phyloP scores from a whole-genome alignment of 495 filamentous ascomycete species.

The Neurospora discreta region DNA sequence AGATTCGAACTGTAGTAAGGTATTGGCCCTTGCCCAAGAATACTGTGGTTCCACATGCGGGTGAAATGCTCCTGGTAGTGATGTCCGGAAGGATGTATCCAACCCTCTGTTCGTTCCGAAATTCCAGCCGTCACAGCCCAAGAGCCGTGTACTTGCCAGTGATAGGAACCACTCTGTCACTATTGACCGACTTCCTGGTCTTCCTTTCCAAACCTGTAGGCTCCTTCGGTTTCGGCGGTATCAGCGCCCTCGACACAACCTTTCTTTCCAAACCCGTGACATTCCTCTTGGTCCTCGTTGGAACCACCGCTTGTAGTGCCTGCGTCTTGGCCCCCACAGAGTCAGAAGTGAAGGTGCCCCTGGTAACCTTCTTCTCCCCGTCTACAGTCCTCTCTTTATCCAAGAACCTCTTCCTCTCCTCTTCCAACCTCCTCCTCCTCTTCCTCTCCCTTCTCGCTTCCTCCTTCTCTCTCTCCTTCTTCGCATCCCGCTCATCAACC shows the following conservation, averaged over 20 bases:
- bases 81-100: neutral
- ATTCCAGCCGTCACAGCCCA: slow-evolving; percentile 8
- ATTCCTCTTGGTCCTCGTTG: neutral
- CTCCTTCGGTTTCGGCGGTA: neutral
- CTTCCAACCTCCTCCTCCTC: neutral
- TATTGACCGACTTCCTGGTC: neutral
- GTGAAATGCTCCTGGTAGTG: neutral
- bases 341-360: neutral
- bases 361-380: neutral
- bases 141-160: slow-evolving; percentile 19
- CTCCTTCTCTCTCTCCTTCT: slow-evolving; percentile 1
- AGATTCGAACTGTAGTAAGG: too few relatives aligned
- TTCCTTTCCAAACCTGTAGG: slow-evolving; percentile 3
- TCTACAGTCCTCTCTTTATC: neutral
- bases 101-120: neutral
- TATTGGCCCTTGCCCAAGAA: neutral
- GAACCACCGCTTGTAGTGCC: neutral
- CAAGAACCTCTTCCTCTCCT: neutral
- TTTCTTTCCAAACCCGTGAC: neutral
- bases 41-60: neutral
- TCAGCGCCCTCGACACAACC: neutral
- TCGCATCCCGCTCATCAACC: slow-evolving; percentile 25
- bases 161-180: slow-evolving; percentile 3
- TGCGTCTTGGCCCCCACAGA: neutral
- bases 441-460: slow-evolving; percentile 1